phyloP scores from a whole-genome alignment of 768 basidiomycete genomes.

The Mycena sanguinolenta region DNA sequence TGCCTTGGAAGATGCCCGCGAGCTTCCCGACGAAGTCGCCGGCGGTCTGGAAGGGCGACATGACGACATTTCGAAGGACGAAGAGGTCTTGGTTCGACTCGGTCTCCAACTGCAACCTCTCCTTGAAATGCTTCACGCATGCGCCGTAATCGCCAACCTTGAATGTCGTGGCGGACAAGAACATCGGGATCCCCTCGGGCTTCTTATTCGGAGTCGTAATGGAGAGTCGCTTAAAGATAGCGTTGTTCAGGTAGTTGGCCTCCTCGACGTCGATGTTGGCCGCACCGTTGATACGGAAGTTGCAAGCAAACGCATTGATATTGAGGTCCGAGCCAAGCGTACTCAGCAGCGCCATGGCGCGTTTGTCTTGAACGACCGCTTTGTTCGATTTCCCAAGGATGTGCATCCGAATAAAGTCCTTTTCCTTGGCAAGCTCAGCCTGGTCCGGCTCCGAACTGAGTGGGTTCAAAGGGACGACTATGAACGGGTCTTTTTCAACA shows the following conservation, averaged over 20 bases:
- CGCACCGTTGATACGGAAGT: slow-evolving; percentile 52
- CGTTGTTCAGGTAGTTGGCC: slow-evolving; percentile 56
- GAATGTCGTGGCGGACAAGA: slow-evolving; percentile 40
- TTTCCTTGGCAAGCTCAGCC: slow-evolving; percentile 8
- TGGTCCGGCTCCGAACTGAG: neutral
- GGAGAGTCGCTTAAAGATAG: too few species aligned
- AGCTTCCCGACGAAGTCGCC: slow-evolving; percentile 48
- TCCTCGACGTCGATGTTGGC: slow-evolving; percentile 54
- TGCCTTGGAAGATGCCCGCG: slow-evolving; percentile 49
- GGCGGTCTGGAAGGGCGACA: slow-evolving; percentile 54
- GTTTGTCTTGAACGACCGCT: slow-evolving; percentile 43
- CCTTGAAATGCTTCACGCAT: neutral
- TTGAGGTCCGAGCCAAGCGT: slow-evolving; percentile 55
- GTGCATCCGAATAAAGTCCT: slow-evolving; percentile 47
- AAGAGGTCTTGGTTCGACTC: slow-evolving; percentile 46
- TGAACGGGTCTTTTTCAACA: slow-evolving; percentile 43
- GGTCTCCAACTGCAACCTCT: too few species aligned
- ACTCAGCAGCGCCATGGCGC: slow-evolving; percentile 39
- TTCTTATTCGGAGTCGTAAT: too few species aligned
- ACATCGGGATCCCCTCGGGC: slow-evolving; percentile 41
- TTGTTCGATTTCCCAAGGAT: slow-evolving; percentile 47
- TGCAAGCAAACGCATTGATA: slow-evolving; percentile 60
- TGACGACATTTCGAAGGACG: slow-evolving; percentile 53
- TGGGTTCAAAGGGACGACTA: slow-evolving; percentile 54
- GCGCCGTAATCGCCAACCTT: neutral